Base-by-base conservation (phyloP, 768 basidiomycete species). In the Cantharellus anzutake region DNA sequence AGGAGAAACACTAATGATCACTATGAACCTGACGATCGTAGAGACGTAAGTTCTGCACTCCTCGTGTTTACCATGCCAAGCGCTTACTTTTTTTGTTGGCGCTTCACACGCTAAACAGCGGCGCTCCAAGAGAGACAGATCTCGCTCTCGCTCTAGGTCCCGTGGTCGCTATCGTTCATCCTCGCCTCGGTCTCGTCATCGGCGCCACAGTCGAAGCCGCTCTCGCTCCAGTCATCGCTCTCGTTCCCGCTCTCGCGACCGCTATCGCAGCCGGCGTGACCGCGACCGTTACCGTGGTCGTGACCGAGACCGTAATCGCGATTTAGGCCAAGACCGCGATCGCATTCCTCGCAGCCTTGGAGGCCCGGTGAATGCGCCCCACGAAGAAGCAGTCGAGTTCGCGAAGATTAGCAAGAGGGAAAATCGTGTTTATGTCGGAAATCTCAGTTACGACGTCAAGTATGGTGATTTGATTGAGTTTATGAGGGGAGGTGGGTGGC, bases 381-480 rank as follows among this genome's bases (percentile, higher is more conserved):
- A 88, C 64, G 88, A 93, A 74, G 93, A 96, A 68, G 94, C 94
- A 14, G 82, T 83, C 66, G 94, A 93, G 70, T 94, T 97, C 66
- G 82, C 91, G 68, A 93, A 96, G 71, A 79, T 84, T 69, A 91
- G 87, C 84, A 90, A 93, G 80, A 81, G 89, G 74, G 96, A 98
- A 78, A 91, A 97, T 72, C 80, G 94, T 66, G 91, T 98, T 67
- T 99, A 99, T 68, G 90, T 97, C 71, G 94, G 96, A 69, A 99
- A 99, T 72, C 81, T 99, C 73, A 90, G 88, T 70, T 99, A 97
- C 78, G 89, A 94, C 71, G 89, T 92, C 82, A 93, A 85, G 75
- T 98, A 94, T 75, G 81, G 91, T 74, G 96, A 98, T 76, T 78
- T 99, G 73, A 91, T 93, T 81, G 91, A 97, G 82, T 97, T 96